Evolutionary conservation across 306 rosid species (phyloP).

Genomic region (Herpetospermum pedunculosum): DNA sequence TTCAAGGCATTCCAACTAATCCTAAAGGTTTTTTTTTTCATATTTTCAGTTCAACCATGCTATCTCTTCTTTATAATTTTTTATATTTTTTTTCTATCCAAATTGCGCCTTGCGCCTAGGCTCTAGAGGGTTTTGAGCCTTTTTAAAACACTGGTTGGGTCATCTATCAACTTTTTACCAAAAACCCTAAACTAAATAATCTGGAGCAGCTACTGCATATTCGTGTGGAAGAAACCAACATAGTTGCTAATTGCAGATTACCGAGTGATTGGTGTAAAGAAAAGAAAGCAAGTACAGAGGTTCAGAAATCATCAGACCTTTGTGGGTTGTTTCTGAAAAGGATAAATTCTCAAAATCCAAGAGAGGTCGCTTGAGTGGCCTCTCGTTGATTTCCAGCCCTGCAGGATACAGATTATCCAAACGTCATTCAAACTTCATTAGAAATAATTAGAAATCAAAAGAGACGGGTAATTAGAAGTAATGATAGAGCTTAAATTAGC

Average conservation of each 20-base stretch:
- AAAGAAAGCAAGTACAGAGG: neutral
- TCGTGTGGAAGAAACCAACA: neutral
- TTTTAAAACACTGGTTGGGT: too few relatives aligned
- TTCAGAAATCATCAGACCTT: slow-evolving; percentile 26
- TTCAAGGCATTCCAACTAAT: too few relatives aligned
- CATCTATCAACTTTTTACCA: too few relatives aligned
- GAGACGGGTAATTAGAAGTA: neutral
- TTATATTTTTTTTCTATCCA: too few relatives aligned
- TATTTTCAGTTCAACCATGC: too few relatives aligned
- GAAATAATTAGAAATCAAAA: neutral
- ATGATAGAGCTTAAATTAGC: too few relatives aligned
- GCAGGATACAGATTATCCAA: neutral
- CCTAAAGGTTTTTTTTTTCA: too few relatives aligned
- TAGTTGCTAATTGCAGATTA: neutral
- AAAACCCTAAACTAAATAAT: too few relatives aligned
- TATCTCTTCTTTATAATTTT: too few relatives aligned
- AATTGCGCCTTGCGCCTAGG: too few relatives aligned
- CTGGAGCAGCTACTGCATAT: neutral
- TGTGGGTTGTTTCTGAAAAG: slow-evolving; percentile 30
- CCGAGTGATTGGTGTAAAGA: neutral
- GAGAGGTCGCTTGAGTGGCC: slow-evolving; percentile 67
- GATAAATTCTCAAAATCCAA: slow-evolving; percentile 67
- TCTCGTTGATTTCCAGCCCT: slow-evolving; percentile 88
- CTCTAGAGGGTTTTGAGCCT: too few relatives aligned
- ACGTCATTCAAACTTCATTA: neutral